Evolutionary conservation across 1,284 basidiomycete genomes (phyloP).

Genomic region (Ustilago trichophora): DNA sequence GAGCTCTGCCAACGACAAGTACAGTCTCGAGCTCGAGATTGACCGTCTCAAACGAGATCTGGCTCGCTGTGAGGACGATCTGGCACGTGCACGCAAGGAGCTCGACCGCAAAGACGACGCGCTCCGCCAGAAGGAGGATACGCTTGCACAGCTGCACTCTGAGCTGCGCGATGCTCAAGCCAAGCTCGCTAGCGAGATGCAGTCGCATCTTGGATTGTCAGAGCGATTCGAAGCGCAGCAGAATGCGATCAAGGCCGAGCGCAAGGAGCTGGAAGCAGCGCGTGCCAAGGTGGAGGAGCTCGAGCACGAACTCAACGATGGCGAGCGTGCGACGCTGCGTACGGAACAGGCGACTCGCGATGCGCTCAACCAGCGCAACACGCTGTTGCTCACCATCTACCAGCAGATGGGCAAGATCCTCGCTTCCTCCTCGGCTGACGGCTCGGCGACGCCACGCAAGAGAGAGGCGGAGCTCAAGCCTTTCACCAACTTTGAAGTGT

Average conservation of each 20-base stretch:
- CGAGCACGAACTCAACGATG: slow-evolving; percentile 82
- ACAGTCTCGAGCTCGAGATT: slow-evolving; percentile 88
- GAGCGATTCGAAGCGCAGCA: slow-evolving; percentile 63
- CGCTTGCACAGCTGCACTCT: slow-evolving; percentile 71
- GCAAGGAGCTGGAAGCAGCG: slow-evolving; percentile 47
- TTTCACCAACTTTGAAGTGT: slow-evolving; percentile 89
- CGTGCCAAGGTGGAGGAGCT: slow-evolving; percentile 71
- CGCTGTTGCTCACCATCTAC: slow-evolving; percentile 87
- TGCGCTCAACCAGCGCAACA: slow-evolving; percentile 90
- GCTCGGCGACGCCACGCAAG: slow-evolving; percentile 67
- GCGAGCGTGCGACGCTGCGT: slow-evolving; percentile 77
- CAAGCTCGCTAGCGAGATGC: slow-evolving; percentile 59
- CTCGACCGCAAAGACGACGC: slow-evolving; percentile 75
- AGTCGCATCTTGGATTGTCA: slow-evolving; percentile 50
- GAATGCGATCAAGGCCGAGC: slow-evolving; percentile 33
- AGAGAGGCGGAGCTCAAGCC: slow-evolving; percentile 79
- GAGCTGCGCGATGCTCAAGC: slow-evolving; percentile 55
- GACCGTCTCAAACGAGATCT: slow-evolving; percentile 88
- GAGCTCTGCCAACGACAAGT: slow-evolving; percentile 80
- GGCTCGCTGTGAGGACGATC: slow-evolving; percentile 80
- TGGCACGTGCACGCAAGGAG: slow-evolving; percentile 78
- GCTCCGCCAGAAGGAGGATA: slow-evolving; percentile 75
- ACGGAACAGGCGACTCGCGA: slow-evolving; percentile 84
- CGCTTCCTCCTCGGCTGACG: slow-evolving; percentile 67
- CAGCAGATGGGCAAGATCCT: slow-evolving; percentile 94